Percentiles rank a stretch among this genome's conserved stretches.
phyloP scores from a whole-genome alignment of 306 rosid genomes.

The Ochetophila trinervis region DNA sequence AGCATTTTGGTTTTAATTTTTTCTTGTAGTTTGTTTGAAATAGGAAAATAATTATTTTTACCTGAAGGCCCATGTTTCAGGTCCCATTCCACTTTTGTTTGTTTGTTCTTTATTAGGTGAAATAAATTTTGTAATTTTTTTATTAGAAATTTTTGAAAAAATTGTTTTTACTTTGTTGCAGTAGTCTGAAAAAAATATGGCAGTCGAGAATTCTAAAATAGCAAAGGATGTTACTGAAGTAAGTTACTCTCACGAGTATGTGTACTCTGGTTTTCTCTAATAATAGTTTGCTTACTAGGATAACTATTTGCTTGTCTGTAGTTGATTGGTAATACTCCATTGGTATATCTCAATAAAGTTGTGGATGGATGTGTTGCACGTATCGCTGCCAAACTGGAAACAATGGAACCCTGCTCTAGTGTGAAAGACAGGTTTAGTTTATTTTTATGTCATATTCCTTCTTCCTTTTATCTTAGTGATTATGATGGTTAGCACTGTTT shows the following conservation, averaged over 20 bases:
- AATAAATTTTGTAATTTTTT: background rate
- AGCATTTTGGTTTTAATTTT: no score
- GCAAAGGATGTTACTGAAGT: conserved; percentile 76
- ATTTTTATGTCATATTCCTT: background rate
- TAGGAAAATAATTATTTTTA: no score
- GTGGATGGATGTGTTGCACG: conserved; percentile 65
- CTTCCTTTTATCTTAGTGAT: background rate
- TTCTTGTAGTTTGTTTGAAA: no score
- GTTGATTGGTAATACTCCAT: conserved; percentile 80
- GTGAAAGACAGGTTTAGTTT: conserved; percentile 63
- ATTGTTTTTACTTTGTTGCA: conserved; percentile 4
- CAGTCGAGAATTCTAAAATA: conserved; percentile 46
- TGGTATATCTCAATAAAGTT: conserved; percentile 64
- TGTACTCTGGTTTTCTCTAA: background rate
- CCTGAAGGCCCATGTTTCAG: no score
- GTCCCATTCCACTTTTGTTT: no score
- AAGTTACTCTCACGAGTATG: conserved; percentile 24
- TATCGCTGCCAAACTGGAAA: conserved; percentile 66
- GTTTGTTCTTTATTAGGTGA: no score
- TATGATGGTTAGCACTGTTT: background rate
- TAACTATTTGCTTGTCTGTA: conserved; percentile 9
- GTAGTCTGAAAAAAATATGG: conserved; percentile 48
- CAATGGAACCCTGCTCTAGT: conserved; percentile 80
- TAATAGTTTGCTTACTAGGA: conserved; percentile 12
- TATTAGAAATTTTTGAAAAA: no score